Evolutionary conservation across 495 filamentous ascomycete species (phyloP).

Genomic region (Trichoderma reesei): DNA sequence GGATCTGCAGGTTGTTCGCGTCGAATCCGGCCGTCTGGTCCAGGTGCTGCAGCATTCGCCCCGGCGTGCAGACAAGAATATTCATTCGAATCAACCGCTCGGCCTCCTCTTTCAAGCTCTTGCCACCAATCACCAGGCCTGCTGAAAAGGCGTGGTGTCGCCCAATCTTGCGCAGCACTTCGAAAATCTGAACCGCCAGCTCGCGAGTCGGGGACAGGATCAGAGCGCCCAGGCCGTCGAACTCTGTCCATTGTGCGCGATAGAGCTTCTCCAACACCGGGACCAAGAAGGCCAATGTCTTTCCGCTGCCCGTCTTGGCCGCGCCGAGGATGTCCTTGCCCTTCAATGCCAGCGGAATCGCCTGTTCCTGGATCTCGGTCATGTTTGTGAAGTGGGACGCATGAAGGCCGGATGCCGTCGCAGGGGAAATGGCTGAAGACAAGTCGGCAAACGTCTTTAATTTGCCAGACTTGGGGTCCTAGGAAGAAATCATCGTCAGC

Average conservation of each 20-base stretch:
- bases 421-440: conserved; percentile 59
- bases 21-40: conserved; percentile 90
- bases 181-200: conserved; percentile 94
- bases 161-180: conserved; percentile 84
- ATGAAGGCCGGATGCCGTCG: conserved; percentile 71
- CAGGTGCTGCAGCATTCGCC: conserved; percentile 89
- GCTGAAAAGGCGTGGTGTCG: conserved; percentile 86
- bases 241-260: conserved; percentile 76
- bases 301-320: conserved; percentile 93
- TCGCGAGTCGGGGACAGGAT: conserved; percentile 93
- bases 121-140: conserved; percentile 91
- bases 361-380: conserved; percentile 85
- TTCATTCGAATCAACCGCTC: conserved; percentile 89
- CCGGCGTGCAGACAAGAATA: conserved; percentile 92
- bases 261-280: conserved; percentile 95
- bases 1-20: conserved; percentile 78
- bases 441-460: conserved; percentile 63
- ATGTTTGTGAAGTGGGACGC: conserved; percentile 82
- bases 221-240: conserved; percentile 84
- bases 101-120: conserved; percentile 78
- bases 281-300: conserved; percentile 87
- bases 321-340: conserved; percentile 87
- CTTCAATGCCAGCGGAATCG: conserved; percentile 76
- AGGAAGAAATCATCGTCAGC: conserved; percentile 10
- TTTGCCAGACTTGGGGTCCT: conserved; percentile 38